phyloP scores from a whole-genome alignment of 495 filamentous ascomycete species.

The Lasiosphaeria miniovina region DNA sequence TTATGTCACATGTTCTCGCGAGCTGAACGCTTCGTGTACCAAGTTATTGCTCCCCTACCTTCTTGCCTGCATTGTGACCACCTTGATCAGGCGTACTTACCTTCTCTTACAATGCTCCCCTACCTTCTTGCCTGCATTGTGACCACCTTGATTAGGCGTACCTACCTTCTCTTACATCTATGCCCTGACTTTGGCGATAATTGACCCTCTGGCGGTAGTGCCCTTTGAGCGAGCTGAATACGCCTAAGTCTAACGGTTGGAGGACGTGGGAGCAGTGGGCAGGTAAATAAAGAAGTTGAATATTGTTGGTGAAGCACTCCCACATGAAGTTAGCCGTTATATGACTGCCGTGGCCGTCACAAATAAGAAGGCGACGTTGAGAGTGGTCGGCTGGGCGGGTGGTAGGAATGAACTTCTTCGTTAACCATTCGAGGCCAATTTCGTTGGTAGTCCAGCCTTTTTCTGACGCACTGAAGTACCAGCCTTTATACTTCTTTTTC shows the following conservation, averaged over 20 bases:
- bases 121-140: too few species aligned
- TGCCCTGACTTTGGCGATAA: too few species aligned
- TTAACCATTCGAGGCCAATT: constrained; percentile 10
- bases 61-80: too few species aligned
- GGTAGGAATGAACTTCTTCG: constrained; percentile 14
- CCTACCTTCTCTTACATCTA: too few species aligned
- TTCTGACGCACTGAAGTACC: constrained; percentile 5
- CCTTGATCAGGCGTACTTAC: too few species aligned
- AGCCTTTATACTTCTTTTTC: background rate
- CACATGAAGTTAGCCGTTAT: constrained; percentile 12
- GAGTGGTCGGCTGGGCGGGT: constrained; percentile 15
- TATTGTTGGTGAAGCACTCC: constrained; percentile 10
- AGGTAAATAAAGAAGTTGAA: constrained; percentile 12
- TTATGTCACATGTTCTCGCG: too few species aligned
- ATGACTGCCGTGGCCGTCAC: constrained; percentile 28
- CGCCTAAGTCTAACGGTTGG: constrained; percentile 28
- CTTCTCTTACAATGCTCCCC: too few species aligned
- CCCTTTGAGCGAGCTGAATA: too few species aligned
- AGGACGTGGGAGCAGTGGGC: constrained; percentile 10
- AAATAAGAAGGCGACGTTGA: constrained; percentile 25
- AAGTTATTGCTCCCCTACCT: too few species aligned
- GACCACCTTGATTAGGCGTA: too few species aligned
- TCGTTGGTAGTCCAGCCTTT: constrained; percentile 14
- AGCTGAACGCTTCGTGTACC: too few species aligned
- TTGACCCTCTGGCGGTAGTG: too few species aligned